These are phyloP conservation scores for Spinellus fusiger DNA, from an alignment of 192 early-diverging fungal genomes.

Conservation along the genomic window DNA sequence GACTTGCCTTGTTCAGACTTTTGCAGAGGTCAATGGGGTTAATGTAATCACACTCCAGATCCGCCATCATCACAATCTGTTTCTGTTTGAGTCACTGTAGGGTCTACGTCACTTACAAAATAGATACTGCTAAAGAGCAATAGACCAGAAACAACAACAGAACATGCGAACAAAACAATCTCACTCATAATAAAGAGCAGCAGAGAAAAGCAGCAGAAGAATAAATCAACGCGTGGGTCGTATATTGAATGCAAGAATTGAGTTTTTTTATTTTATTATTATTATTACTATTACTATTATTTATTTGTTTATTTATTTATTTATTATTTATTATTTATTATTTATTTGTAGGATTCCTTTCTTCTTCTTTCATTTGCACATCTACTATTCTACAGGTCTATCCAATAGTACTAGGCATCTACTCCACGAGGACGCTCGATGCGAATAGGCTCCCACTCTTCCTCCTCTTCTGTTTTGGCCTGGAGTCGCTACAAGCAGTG, in stretches of 20 bases:
- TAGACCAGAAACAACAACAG: neutral
- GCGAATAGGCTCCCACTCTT: conserved; percentile 26
- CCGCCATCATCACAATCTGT: conserved; percentile 39
- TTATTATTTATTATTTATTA: neutral
- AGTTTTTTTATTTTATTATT: neutral
- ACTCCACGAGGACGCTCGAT: conserved; percentile 22
- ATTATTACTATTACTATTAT: neutral
- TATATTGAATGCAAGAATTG: too few relatives aligned
- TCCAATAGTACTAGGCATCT: conserved; percentile 3
- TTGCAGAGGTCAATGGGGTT: conserved; percentile 96
- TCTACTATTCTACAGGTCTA: too few relatives aligned
- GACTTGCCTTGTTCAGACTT: conserved; percentile 78
- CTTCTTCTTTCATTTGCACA: too few relatives aligned
- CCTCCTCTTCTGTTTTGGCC: conserved; percentile 15
- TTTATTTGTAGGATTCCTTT: too few relatives aligned
- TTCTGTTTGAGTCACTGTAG: too few relatives aligned
- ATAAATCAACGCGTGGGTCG: too few relatives aligned
- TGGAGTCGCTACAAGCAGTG: conserved; percentile 20
- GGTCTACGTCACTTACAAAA: neutral
- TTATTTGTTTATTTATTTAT: neutral
- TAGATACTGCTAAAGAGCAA: neutral
- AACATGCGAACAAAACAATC: neutral
- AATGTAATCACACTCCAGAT: conserved; percentile 93
- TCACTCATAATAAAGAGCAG: neutral
- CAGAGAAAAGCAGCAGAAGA: neutral